Conservation (phyloP, 768 basidiomycete species). For the Gautieria morchelliformis region DNA sequence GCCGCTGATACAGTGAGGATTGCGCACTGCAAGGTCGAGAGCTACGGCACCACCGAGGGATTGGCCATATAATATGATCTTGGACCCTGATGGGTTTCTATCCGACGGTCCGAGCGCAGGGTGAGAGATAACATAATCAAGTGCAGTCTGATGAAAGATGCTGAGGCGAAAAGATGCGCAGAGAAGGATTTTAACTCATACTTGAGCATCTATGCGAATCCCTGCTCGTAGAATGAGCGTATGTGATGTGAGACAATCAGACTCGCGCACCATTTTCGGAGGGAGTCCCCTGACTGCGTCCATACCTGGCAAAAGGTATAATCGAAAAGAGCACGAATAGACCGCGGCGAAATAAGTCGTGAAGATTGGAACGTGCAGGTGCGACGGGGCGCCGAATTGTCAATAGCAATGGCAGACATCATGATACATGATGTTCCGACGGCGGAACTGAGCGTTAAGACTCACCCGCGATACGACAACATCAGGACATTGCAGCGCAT, state of each 20-base stretch:
- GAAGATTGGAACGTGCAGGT: too few relatives aligned
- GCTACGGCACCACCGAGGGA: conserved; percentile 91
- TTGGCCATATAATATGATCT: conserved; percentile 65
- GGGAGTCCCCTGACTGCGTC: conserved; percentile 76
- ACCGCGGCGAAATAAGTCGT: too few relatives aligned
- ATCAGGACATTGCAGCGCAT: conserved; percentile 92
- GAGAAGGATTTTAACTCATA: conserved; percentile 24
- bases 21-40: conserved; percentile 76
- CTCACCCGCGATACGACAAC: conserved; percentile 87
- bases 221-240: conserved; percentile 30
- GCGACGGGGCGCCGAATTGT: not conserved
- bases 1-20: conserved; percentile 60
- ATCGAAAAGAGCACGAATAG: too few relatives aligned
- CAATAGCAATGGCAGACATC: not conserved
- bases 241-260: not conserved
- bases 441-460: conserved; percentile 3
- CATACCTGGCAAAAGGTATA: conserved; percentile 48
- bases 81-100: not conserved
- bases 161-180: not conserved
- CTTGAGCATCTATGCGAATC: conserved; percentile 77
- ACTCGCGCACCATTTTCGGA: conserved; percentile 61
- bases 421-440: not conserved
- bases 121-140: conserved; percentile 56
- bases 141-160: conserved; percentile 25
- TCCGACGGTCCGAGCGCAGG: not conserved